Percentiles rank a stretch among this genome's conserved stretches.
These are phyloP conservation scores for Paramyrothecium roridum DNA, from an alignment of 2,329 filamentous ascomycete species.

Conservation along the genomic window DNA sequence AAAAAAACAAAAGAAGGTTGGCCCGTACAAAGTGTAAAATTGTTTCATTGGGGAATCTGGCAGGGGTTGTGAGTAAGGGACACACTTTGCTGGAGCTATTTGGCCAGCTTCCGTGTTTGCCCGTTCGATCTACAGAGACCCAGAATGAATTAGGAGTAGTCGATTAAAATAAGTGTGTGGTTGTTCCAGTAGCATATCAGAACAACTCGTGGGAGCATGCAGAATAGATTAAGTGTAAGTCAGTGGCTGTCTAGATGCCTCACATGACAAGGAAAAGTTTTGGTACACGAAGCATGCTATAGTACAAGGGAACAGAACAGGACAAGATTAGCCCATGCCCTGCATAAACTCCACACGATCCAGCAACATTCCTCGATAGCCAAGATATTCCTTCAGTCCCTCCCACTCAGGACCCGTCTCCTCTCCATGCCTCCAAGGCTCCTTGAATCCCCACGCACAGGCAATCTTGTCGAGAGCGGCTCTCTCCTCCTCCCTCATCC, in stretches of 20 bases:
- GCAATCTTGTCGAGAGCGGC: conserved; percentile 83
- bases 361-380: conserved; percentile 81
- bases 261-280: background rate
- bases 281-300: conserved; percentile 1
- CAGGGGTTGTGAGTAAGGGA: too few relatives aligned
- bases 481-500: conserved; percentile 87
- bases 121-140: too few relatives aligned
- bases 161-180: too few relatives aligned
- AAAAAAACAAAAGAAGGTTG: too few relatives aligned
- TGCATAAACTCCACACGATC: conserved; percentile 89
- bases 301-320: background rate
- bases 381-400: conserved; percentile 75
- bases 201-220: too few relatives aligned
- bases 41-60: too few relatives aligned
- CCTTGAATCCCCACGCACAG: conserved; percentile 87
- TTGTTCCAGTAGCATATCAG: too few relatives aligned
- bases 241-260: conserved; percentile 1
- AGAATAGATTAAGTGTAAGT: background rate
- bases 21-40: too few relatives aligned
- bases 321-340: conserved; percentile 61
- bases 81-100: too few relatives aligned
- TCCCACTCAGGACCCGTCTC: conserved; percentile 93
- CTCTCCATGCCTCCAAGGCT: conserved; percentile 75
- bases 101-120: too few relatives aligned
- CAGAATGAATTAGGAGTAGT: too few relatives aligned